Percentiles rank a stretch among this genome's conserved stretches.
Evolutionary conservation across 257 asterid genomes (phyloP).

Genomic region (Solanum medicagineum): DNA sequence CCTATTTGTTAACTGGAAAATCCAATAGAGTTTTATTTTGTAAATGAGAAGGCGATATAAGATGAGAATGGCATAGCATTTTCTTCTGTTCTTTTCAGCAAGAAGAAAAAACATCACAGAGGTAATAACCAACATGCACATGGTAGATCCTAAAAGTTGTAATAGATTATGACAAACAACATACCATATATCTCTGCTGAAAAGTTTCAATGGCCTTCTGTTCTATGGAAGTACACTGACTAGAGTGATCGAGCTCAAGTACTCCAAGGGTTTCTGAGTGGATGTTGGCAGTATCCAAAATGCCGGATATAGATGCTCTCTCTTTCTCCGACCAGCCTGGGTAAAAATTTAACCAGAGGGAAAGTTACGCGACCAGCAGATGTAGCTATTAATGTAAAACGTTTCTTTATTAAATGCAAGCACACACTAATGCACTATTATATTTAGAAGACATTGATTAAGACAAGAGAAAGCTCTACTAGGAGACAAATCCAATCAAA

Average conservation of each 20-base stretch:
- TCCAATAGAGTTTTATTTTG: not conserved
- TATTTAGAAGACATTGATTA: not conserved
- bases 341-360: not conserved
- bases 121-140: not conserved
- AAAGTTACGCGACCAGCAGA: not conserved
- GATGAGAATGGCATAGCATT: not conserved
- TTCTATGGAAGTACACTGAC: constrained; percentile 38
- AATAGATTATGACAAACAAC: not conserved
- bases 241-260: constrained; percentile 43
- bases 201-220: constrained; percentile 48
- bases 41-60: not conserved
- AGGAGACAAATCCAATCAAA: not conserved
- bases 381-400: not conserved
- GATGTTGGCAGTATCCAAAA: constrained; percentile 29
- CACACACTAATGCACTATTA: not conserved
- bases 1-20: not conserved
- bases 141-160: not conserved
- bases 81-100: not conserved
- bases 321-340: constrained; percentile 59
- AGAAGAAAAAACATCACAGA: not conserved
- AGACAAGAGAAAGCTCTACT: not conserved
- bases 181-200: constrained; percentile 52
- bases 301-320: constrained; percentile 32
- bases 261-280: constrained; percentile 42
- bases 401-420: not conserved